A percentile compares a stretch with the other conserved stretches of the same genome.
Conservation (phyloP, 192 early-diverging fungal genomes). For the Allomyces javanicus region DNA sequence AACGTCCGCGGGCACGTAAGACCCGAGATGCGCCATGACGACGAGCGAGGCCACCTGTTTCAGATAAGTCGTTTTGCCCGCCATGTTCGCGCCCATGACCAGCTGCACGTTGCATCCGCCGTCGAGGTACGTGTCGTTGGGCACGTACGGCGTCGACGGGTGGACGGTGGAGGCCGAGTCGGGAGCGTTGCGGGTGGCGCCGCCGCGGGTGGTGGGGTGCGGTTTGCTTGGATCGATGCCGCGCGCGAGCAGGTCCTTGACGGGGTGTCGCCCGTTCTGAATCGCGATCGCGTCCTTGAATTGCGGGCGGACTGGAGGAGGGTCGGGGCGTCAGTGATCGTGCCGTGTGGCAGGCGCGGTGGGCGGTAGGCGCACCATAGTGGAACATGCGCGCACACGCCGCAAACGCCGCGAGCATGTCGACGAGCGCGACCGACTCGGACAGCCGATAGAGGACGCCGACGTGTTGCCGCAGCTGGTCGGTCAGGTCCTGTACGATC, state of each 20-base stretch:
- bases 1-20: conserved; percentile 23
- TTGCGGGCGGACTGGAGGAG: too few species aligned
- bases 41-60: conserved; percentile 20
- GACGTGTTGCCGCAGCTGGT: neutral
- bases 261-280: too few species aligned
- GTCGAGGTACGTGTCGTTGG: neutral
- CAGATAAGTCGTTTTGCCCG: neutral
- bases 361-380: too few species aligned
- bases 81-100: neutral
- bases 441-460: neutral
- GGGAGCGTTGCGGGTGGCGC: too few species aligned
- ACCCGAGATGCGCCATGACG: conserved; percentile 33
- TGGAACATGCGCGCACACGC: too few species aligned
- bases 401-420: neutral
- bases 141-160: neutral
- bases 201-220: too few species aligned
- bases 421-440: neutral
- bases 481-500: neutral
- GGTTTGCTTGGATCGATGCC: too few species aligned
- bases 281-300: too few species aligned
- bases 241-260: too few species aligned
- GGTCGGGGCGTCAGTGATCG: too few species aligned
- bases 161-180: too few species aligned
- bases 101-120: neutral
- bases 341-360: too few species aligned